These are phyloP conservation scores for Penicillium taxi DNA, from an alignment of 495 filamentous ascomycete genomes.

Conservation along the genomic window DNA sequence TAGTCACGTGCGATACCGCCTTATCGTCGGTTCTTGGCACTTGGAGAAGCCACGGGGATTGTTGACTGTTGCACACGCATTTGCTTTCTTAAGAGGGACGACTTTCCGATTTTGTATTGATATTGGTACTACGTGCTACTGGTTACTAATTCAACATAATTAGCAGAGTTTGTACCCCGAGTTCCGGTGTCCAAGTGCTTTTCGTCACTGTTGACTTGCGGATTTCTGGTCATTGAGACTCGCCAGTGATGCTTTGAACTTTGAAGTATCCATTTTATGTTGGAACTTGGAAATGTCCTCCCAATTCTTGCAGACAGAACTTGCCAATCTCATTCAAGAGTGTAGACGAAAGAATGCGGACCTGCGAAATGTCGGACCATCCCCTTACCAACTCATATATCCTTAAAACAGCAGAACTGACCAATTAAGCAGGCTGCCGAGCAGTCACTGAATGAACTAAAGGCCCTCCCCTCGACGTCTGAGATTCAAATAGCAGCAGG, in stretches of 20 bases:
- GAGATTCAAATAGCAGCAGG: slow-evolving; percentile 81
- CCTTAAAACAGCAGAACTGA: slow-evolving; percentile 11
- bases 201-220: slow-evolving; percentile 11
- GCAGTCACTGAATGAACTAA: slow-evolving; percentile 86
- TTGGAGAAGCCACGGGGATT: slow-evolving; percentile 33
- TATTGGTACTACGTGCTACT: too few species aligned
- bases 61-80: slow-evolving; percentile 10
- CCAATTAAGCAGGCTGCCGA: slow-evolving; percentile 65
- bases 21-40: slow-evolving; percentile 29
- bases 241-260: slow-evolving; percentile 32
- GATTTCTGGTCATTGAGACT: slow-evolving; percentile 10
- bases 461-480: slow-evolving; percentile 63
- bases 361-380: slow-evolving; percentile 61
- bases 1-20: slow-evolving; percentile 29
- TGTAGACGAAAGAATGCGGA: slow-evolving; percentile 89
- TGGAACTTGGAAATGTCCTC: slow-evolving; percentile 75
- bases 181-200: slow-evolving; percentile 3
- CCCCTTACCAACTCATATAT: slow-evolving; percentile 1
- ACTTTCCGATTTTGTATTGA: too few species aligned
- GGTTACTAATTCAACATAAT: too few species aligned
- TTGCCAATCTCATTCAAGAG: slow-evolving; percentile 88
- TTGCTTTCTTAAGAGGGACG: too few species aligned
- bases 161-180: too few species aligned
- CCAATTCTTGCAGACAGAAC: slow-evolving; percentile 81
- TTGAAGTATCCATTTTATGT: slow-evolving; percentile 19